Evolutionary conservation across 2,329 filamentous ascomycete species (phyloP), one percentile per base, ranked within the genome.

Genomic region (Pseudocercospora crystallina): DNA sequence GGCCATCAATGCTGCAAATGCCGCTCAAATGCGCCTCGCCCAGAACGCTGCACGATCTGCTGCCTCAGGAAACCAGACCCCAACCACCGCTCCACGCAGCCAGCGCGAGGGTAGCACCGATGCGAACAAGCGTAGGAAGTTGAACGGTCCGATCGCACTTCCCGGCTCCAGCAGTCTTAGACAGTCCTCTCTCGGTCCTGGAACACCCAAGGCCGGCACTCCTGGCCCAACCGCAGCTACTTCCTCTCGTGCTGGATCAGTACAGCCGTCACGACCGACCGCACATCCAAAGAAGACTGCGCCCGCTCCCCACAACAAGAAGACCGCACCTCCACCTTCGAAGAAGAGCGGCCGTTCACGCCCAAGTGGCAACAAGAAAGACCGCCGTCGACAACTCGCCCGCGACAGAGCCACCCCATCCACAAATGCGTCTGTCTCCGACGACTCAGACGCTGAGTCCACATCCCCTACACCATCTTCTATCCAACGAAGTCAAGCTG

Each of bases 151-250:
- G 17, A 68, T 84, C 13, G 75, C 73, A 14, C 71, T 84, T 0
- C 82, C 80, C 10, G 73, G 78, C 2, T 76, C 78, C 0, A 82
- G 79, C 13, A 75, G 72, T 49, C 73, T 85, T 7, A 77, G 82
- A 5, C 82, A 85, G 64, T 79, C 80, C 0, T 85, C 82, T 0
- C 70, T 82, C 10, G 82, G 82, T 0, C 82, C 66, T n/a, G 81
- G 80, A n/a, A 85, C 82, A 1, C 82, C 82, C 4, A 84, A 84
- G 61, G 73, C 78, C 0, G 76, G 77, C 3, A 84, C 82, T 0
- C 79, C 67, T 63, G 68, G 64, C 15, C 63, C 64, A 8, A 72
- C 76, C 2, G 67, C 68, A 12, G 50, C 58, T 7, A 59, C 59
- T 33, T 65, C 66, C 1, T 78, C 76, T 33, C 80, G 82, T n/a